A percentile compares a stretch with the other conserved stretches of the same genome.
Conservation (phyloP, 345 rosid genomes). For the Arabidopsis thaliana region DNA sequence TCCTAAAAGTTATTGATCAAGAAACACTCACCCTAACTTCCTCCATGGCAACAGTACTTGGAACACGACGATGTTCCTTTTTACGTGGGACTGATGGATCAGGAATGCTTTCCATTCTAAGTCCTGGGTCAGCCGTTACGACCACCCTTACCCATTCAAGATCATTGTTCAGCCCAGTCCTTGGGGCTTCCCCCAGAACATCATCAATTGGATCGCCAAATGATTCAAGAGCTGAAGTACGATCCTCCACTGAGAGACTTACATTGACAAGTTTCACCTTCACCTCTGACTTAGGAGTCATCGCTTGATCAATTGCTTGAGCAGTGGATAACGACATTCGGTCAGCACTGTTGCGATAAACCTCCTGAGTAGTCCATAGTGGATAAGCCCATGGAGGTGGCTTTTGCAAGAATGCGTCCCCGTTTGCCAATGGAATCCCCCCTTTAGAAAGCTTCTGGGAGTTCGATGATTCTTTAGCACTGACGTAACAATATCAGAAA, state of each 20-base stretch:
- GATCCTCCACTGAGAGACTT: constrained; percentile 68
- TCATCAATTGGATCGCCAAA: constrained; percentile 44
- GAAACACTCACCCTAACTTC: constrained; percentile 85
- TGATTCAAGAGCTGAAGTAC: constrained; percentile 32
- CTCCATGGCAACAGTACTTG: constrained; percentile 97
- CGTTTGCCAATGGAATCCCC: constrained; percentile 97
- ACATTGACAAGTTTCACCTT: constrained; percentile 76
- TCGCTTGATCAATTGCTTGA: constrained; percentile 98
- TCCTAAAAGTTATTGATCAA: constrained; percentile 10
- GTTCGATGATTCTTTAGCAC: constrained; percentile 70
- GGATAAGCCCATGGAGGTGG: constrained; percentile 99
- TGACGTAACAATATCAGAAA: constrained; percentile 52
- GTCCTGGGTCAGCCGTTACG: constrained; percentile 80
- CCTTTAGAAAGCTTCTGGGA: constrained; percentile 91
- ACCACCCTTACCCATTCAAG: constrained; percentile 96
- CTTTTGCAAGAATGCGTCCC: constrained; percentile 92
- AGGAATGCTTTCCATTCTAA: constrained; percentile 73
- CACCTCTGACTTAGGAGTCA: constrained; percentile 80
- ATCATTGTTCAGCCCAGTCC: constrained; percentile 50
- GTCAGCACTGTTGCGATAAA: constrained; percentile 93
- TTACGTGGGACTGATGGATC: constrained; percentile 66
- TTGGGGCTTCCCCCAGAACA: constrained; percentile 41
- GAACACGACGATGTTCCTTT: constrained; percentile 99
- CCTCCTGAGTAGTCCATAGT: constrained; percentile 96
- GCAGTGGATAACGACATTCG: constrained; percentile 95